Conservation (phyloP, 352 stramenopile species). For the Phytophthora palmivora region DNA sequence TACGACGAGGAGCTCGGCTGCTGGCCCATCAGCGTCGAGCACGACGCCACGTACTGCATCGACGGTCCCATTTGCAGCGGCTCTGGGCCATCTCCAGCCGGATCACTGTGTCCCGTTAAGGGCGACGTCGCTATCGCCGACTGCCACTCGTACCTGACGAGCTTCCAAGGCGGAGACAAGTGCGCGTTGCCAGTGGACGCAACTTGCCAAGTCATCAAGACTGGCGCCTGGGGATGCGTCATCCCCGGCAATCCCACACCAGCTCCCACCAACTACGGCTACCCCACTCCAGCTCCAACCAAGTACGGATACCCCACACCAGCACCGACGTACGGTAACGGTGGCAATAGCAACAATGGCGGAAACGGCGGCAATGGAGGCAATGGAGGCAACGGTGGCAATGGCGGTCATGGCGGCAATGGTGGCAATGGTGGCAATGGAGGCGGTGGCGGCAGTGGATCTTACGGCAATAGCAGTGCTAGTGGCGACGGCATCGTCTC, state of each 20-base stretch:
- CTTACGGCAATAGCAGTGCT: constrained; percentile 11
- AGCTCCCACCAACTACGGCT: constrained; percentile 30
- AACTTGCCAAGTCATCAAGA: constrained; percentile 68
- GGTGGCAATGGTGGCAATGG: constrained; percentile 2
- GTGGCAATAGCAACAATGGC: background rate
- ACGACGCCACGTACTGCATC: constrained; percentile 63
- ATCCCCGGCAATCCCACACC: constrained; percentile 34
- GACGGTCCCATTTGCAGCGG: constrained; percentile 54
- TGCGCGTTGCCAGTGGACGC: constrained; percentile 64
- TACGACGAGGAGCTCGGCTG: constrained; percentile 49
- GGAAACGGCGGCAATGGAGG: background rate
- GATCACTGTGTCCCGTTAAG: constrained; percentile 51
- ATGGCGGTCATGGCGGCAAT: constrained; percentile 19
- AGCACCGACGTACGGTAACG: constrained; percentile 32
- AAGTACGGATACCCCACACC: constrained; percentile 33
- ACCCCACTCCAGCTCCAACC: constrained; percentile 40
- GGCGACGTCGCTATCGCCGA: constrained; percentile 53
- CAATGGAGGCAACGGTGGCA: constrained; percentile 13
- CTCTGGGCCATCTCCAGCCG: constrained; percentile 31
- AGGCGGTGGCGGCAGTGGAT: constrained; percentile 13
- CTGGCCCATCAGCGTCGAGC: constrained; percentile 50
- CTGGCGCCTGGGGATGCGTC: constrained; percentile 74
- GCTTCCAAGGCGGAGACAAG: constrained; percentile 51
- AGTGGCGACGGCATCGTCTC: constrained; percentile 20
- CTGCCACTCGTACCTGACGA: constrained; percentile 61